Percentiles rank a stretch among this genome's conserved stretches.
phyloP scores from a whole-genome alignment of 208 protist species.

The Angomonas deanei region DNA sequence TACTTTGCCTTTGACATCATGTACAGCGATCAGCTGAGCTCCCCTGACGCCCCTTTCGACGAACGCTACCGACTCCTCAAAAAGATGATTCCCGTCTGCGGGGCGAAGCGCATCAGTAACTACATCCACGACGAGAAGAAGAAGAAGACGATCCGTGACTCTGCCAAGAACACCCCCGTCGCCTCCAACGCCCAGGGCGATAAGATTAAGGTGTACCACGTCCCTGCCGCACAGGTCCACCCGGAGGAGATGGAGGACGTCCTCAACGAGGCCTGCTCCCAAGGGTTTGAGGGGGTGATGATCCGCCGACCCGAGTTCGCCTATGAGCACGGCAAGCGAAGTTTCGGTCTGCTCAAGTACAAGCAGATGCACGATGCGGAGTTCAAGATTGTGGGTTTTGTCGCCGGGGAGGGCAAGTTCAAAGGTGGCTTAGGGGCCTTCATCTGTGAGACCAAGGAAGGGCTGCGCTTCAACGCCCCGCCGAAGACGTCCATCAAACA shows the following conservation, averaged over 20 bases:
- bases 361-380: constrained; percentile 90
- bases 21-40: constrained; percentile 57
- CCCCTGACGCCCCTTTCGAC: constrained; percentile 49
- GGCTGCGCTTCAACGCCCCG: constrained; percentile 66
- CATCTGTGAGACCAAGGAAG: constrained; percentile 76
- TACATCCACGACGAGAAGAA: constrained; percentile 76
- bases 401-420: constrained; percentile 82
- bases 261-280: constrained; percentile 71
- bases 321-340: constrained; percentile 87
- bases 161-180: constrained; percentile 5
- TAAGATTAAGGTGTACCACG: constrained; percentile 64
- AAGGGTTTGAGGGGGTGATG: constrained; percentile 89
- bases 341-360: constrained; percentile 87
- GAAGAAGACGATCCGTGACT: constrained; percentile 60
- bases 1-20: constrained; percentile 90
- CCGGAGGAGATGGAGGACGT: constrained; percentile 79
- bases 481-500: constrained; percentile 59
- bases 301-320: constrained; percentile 77
- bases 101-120: constrained; percentile 79
- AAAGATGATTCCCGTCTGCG: constrained; percentile 68
- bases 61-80: constrained; percentile 81
- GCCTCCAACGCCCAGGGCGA: constrained; percentile 9
- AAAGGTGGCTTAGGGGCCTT: constrained; percentile 80
- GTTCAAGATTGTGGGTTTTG: constrained; percentile 81
- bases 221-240: constrained; percentile 67